Conservation (phyloP, 177 flowering plant species). For the Vitis hybrid region DNA sequence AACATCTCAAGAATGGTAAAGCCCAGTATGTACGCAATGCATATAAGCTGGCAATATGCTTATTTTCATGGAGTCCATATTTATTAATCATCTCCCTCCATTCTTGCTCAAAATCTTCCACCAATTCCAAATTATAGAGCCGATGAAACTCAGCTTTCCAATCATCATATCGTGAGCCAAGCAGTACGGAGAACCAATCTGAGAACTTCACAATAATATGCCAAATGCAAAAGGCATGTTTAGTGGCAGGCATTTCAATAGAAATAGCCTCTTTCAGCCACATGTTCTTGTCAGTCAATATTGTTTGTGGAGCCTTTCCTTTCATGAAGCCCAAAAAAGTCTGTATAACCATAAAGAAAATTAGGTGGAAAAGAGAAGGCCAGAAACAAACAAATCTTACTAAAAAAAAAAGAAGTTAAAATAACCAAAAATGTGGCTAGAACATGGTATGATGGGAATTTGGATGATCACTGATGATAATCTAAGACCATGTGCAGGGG, state of each 20-base stretch:
- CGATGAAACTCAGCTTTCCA: conserved; percentile 71
- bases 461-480: too few species aligned
- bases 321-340: conserved; percentile 63
- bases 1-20: conserved; percentile 55
- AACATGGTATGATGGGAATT: too few species aligned
- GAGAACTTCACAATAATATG: conserved; percentile 63
- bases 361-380: not conserved
- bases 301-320: conserved; percentile 66
- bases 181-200: conserved; percentile 62
- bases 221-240: conserved; percentile 80
- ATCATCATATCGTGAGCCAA: conserved; percentile 60
- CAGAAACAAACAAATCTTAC: not conserved
- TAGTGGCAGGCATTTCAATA: conserved; percentile 56
- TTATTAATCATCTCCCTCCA: conserved; percentile 64
- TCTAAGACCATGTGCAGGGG: too few species aligned
- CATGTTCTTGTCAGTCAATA: conserved; percentile 68
- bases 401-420: not conserved
- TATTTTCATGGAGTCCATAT: conserved; percentile 62
- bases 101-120: conserved; percentile 64
- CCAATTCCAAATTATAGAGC: conserved; percentile 48
- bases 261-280: conserved; percentile 77
- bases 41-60: conserved; percentile 59
- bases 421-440: not conserved
- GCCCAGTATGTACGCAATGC: conserved; percentile 68
- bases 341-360: conserved; percentile 26